Conservation (phyloP, 352 stramenopile species). For the Phytophthora agathidicida region DNA sequence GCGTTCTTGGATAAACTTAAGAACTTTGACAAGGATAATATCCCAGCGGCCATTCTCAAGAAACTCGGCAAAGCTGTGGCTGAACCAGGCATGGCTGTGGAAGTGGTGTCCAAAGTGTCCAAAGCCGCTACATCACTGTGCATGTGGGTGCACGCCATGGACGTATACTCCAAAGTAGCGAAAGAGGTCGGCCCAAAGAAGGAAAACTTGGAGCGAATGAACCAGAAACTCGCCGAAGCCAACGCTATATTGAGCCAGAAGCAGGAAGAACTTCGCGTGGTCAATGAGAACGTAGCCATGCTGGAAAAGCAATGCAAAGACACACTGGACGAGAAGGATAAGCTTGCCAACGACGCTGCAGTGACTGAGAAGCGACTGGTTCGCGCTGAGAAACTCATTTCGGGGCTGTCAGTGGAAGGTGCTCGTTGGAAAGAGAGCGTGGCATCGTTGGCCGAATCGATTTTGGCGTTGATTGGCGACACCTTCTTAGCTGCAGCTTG, state of each 20-base stretch:
- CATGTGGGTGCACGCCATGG: constrained; percentile 95
- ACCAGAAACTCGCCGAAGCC: constrained; percentile 88
- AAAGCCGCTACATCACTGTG: constrained; percentile 92
- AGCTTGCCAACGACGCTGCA: constrained; percentile 83
- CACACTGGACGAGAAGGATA: constrained; percentile 92
- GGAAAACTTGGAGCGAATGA: constrained; percentile 92
- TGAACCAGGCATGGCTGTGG: constrained; percentile 88
- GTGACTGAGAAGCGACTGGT: constrained; percentile 91
- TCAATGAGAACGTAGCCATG: constrained; percentile 91
- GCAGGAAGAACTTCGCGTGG: constrained; percentile 84
- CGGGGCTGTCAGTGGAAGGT: constrained; percentile 89
- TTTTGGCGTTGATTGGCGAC: constrained; percentile 89
- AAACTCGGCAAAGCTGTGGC: constrained; percentile 88
- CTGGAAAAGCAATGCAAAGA: constrained; percentile 92
- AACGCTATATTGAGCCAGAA: constrained; percentile 89
- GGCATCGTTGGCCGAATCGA: constrained; percentile 73
- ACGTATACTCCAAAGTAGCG: constrained; percentile 95
- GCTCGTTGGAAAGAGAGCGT: constrained; percentile 94
- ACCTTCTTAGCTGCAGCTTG: constrained; percentile 93
- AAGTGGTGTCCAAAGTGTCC: constrained; percentile 93
- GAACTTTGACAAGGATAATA: constrained; percentile 96
- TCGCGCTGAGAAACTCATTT: constrained; percentile 93
- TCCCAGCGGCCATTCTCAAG: constrained; percentile 84
- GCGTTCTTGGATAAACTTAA: constrained; percentile 92
- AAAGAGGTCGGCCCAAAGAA: constrained; percentile 95